phyloP scores from a whole-genome alignment of 2,329 filamentous ascomycete genomes.

The Zymoseptoria pseudotritici region DNA sequence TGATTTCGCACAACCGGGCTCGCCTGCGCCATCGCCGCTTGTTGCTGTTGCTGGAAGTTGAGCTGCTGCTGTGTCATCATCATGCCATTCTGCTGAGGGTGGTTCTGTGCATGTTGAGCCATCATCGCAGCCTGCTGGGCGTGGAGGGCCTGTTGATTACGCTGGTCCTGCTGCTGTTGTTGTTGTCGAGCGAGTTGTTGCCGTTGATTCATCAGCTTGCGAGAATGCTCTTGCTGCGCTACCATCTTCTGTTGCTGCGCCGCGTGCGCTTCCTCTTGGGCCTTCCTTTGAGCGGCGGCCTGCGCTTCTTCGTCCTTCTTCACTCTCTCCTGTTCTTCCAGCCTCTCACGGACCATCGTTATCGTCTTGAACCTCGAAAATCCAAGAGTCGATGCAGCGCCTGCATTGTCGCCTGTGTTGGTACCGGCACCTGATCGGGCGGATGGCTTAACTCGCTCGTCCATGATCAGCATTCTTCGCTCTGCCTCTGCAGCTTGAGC shows the following conservation, averaged over 20 bases:
- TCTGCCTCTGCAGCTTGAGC: conserved; percentile 83
- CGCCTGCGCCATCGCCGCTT: conserved; percentile 40
- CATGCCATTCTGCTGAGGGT: conserved; percentile 34
- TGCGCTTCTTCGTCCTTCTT: conserved; percentile 53
- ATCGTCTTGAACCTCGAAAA: conserved; percentile 92
- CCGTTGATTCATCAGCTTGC: conserved; percentile 39
- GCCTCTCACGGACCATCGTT: conserved; percentile 60
- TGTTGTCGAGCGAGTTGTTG: conserved; percentile 15
- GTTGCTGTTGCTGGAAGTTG: conserved; percentile 42
- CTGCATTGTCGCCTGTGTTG: conserved; percentile 65
- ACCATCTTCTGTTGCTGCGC: conserved; percentile 36
- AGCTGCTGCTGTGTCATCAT: conserved; percentile 35
- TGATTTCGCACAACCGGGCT: conserved; percentile 52
- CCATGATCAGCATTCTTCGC: conserved; percentile 84
- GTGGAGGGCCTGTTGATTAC: conserved; percentile 23
- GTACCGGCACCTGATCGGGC: conserved; percentile 50
- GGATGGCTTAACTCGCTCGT: conserved; percentile 66
- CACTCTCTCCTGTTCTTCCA: conserved; percentile 50
- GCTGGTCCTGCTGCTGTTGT: conserved; percentile 20
- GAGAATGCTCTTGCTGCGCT: conserved; percentile 42
- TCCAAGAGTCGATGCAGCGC: conserved; percentile 61
- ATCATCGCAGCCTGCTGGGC: conserved; percentile 15
- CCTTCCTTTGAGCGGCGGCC: conserved; percentile 32
- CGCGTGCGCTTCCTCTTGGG: conserved; percentile 42
- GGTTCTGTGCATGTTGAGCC: conserved; percentile 25